These are phyloP conservation scores for Lasiosphaeriaceae sp. DNA, from an alignment of 495 filamentous ascomycete species.

Conservation along the genomic window DNA sequence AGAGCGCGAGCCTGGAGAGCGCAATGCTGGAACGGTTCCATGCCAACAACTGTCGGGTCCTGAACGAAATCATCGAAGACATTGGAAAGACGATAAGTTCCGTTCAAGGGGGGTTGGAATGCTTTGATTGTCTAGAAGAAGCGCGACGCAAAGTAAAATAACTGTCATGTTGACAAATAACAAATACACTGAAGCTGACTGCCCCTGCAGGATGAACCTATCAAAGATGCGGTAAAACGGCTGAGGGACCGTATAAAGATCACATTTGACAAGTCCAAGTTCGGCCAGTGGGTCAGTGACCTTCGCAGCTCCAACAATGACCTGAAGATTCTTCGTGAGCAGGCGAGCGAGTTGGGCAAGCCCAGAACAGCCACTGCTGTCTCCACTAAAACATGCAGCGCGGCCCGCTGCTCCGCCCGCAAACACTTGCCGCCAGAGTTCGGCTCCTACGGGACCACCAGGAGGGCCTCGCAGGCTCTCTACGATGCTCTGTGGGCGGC, in stretches of 20 bases:
- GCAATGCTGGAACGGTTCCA: slow-evolving; percentile 1
- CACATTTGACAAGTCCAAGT: slow-evolving; percentile 4
- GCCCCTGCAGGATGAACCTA: neutral
- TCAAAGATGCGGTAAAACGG: slow-evolving; percentile 4
- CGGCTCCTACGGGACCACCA: slow-evolving; percentile 1
- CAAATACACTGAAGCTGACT: neutral
- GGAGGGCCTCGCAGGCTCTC: slow-evolving; percentile 9
- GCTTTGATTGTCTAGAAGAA: slow-evolving; percentile 6
- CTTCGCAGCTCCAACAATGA: slow-evolving; percentile 5
- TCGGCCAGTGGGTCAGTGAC: slow-evolving; percentile 1
- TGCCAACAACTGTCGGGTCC: neutral
- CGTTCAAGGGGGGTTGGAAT: neutral
- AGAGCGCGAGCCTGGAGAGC: slow-evolving; percentile 1
- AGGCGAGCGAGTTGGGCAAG: slow-evolving; percentile 2
- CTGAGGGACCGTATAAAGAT: slow-evolving; percentile 6
- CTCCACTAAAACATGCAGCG: neutral
- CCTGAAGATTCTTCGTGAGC: slow-evolving; percentile 4
- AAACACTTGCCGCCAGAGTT: slow-evolving; percentile 1
- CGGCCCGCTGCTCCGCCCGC: neutral
- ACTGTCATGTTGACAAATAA: neutral
- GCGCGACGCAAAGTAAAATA: slow-evolving; percentile 1
- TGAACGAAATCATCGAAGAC: slow-evolving; percentile 2
- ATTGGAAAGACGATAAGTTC: neutral
- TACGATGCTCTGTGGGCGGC: slow-evolving; percentile 7
- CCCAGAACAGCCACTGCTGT: neutral